Evolutionary conservation across 148 eudicot species (phyloP).

Genomic region (Rhododendron simsii): DNA sequence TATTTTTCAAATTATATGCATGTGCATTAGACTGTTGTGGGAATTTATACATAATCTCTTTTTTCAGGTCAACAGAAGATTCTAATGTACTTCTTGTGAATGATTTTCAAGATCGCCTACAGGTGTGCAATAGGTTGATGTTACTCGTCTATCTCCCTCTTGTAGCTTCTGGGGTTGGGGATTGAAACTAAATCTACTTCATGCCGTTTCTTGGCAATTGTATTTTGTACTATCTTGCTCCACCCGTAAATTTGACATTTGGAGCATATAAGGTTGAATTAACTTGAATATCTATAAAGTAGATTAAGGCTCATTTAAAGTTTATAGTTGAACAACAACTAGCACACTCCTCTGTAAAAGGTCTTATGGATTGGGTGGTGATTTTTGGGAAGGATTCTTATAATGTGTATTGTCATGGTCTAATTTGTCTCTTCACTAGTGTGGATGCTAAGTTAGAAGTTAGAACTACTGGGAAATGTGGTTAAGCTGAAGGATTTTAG

Average conservation of each 20-base stretch:
- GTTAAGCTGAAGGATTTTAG: not conserved
- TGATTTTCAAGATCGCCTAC: slow-evolving; percentile 87
- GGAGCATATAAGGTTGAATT: not conserved
- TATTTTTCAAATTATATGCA: not conserved
- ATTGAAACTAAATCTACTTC: not conserved
- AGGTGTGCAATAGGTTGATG: slow-evolving; percentile 36
- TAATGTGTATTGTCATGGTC: not conserved
- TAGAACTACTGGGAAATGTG: not conserved
- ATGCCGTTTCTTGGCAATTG: not conserved
- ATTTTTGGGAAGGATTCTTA: not conserved
- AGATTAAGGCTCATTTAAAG: not conserved
- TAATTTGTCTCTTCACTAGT: not conserved
- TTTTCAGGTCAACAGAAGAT: slow-evolving; percentile 84
- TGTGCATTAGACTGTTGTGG: not conserved
- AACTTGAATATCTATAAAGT: not conserved
- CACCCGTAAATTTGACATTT: not conserved
- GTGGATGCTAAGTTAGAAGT: not conserved
- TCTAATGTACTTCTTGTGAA: slow-evolving; percentile 87
- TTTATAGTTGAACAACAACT: not conserved
- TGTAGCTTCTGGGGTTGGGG: not conserved
- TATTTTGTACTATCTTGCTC: not conserved
- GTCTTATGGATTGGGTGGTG: not conserved
- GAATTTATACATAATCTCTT: slow-evolving; percentile 6
- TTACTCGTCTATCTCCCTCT: no score
- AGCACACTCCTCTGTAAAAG: not conserved